A percentile compares a stretch with the other conserved stretches of the same genome.
Evolutionary conservation across 176 grass and related monocot species (phyloP).

Genomic region (Cenchrus fungigraminus): DNA sequence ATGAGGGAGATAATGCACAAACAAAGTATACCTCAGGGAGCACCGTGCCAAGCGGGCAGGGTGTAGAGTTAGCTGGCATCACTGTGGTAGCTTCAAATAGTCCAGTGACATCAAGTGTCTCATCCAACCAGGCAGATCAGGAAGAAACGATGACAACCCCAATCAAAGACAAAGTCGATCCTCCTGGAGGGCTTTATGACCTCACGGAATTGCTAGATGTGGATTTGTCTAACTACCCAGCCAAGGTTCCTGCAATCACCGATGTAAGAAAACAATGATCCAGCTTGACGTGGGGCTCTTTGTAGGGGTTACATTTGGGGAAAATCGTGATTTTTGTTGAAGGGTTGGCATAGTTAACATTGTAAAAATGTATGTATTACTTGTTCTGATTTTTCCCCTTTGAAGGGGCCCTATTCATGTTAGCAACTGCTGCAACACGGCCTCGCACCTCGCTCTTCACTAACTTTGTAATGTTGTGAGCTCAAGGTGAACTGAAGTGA

Average conservation of each 20-base stretch:
- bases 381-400: constrained; percentile 45
- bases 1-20: constrained; percentile 59
- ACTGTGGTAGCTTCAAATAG: constrained; percentile 46
- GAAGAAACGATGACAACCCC: constrained; percentile 91
- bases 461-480: constrained; percentile 47
- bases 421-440: not conserved
- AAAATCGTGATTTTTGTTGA: constrained; percentile 29
- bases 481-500: constrained; percentile 35
- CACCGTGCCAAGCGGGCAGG: constrained; percentile 48
- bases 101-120: constrained; percentile 41
- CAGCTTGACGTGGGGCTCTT: constrained; percentile 18
- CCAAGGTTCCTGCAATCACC: constrained; percentile 70
- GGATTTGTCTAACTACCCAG: constrained; percentile 73
- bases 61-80: constrained; percentile 71
- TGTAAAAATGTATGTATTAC: constrained; percentile 72
- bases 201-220: constrained; percentile 67
- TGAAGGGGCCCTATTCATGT: constrained; percentile 45
- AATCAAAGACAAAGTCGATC: constrained; percentile 70
- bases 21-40: constrained; percentile 78
- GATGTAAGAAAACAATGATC: constrained; percentile 71
- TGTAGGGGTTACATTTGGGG: constrained; percentile 27
- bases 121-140: constrained; percentile 55
- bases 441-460: constrained; percentile 21
- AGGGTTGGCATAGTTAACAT: constrained; percentile 50
- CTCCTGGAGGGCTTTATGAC: constrained; percentile 74